These are phyloP conservation scores for Leishmania aethiopica DNA, from an alignment of 208 protist species.

Conservation along the genomic window DNA sequence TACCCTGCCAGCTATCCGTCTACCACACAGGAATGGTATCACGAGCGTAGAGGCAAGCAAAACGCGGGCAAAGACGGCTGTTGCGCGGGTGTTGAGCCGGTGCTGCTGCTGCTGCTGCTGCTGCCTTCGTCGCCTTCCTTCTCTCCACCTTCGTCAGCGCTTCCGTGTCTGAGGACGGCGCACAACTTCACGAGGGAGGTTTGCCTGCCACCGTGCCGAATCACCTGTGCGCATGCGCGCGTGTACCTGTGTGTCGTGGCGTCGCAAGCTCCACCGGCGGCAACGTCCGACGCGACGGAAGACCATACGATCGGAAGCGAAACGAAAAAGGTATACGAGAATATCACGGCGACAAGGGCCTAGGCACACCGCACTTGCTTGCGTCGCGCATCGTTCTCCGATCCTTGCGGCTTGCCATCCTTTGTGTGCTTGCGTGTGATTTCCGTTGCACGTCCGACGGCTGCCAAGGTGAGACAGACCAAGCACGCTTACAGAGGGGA, in stretches of 20 bases:
- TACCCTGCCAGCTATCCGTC: neutral
- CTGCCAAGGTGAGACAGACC: neutral
- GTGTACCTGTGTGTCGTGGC: too few relatives aligned
- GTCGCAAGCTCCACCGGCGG: too few relatives aligned
- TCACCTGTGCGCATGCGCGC: neutral
- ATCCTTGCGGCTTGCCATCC: neutral
- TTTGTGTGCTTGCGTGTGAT: neutral
- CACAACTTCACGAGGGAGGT: neutral
- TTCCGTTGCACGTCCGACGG: neutral
- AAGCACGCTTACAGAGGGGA: conserved; percentile 3
- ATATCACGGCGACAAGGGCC: too few relatives aligned
- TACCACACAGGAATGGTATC: neutral
- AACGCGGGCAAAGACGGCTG: neutral
- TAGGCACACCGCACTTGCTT: too few relatives aligned
- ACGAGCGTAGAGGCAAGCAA: neutral
- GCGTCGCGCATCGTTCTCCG: too few relatives aligned
- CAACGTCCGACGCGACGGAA: too few relatives aligned
- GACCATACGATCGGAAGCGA: too few relatives aligned
- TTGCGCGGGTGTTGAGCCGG: neutral
- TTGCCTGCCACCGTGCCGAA: neutral
- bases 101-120: neutral
- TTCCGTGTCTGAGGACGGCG: neutral
- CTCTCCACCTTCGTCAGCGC: neutral
- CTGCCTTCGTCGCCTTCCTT: neutral
- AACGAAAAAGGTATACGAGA: too few relatives aligned